Evolutionary conservation across 345 rosid genomes (phyloP).

Genomic region (Stellera chamaejasme): DNA sequence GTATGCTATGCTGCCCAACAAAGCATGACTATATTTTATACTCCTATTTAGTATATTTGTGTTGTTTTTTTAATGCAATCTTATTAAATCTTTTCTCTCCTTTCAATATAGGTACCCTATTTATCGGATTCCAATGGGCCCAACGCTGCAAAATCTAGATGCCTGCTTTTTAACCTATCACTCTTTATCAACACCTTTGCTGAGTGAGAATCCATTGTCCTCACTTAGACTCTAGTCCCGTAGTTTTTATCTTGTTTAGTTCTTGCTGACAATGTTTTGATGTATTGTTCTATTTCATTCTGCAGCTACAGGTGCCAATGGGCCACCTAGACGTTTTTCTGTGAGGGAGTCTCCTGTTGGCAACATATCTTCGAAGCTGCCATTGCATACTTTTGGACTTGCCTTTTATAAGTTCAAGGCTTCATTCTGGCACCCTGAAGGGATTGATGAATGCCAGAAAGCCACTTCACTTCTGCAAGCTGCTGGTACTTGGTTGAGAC

Average conservation of each 20-base stretch:
- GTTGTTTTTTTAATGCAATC: background rate
- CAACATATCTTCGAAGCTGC: constrained; percentile 35
- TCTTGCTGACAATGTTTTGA: background rate
- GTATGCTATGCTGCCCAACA: constrained; percentile 32
- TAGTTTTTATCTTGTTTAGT: background rate
- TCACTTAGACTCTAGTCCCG: background rate
- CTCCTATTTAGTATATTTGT: background rate
- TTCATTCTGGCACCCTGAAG: constrained; percentile 65
- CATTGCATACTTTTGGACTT: constrained; percentile 65
- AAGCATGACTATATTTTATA: background rate
- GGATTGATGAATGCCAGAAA: constrained; percentile 40
- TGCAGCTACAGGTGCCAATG: constrained; percentile 32
- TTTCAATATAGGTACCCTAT: constrained; percentile 58
- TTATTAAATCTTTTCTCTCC: background rate
- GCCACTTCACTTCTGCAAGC: constrained; percentile 42
- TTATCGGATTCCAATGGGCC: constrained; percentile 80
- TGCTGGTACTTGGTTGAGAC: constrained; percentile 74
- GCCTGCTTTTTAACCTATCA: constrained; percentile 89
- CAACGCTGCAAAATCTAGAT: constrained; percentile 80
- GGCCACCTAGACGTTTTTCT: constrained; percentile 14
- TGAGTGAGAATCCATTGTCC: constrained; percentile 19
- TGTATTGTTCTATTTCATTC: constrained; percentile 3
- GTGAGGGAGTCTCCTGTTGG: constrained; percentile 22
- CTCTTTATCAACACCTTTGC: constrained; percentile 41
- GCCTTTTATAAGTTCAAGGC: constrained; percentile 73